Evolutionary conservation across 768 basidiomycete genomes (phyloP).

Genomic region (Naganishia onofrii): DNA sequence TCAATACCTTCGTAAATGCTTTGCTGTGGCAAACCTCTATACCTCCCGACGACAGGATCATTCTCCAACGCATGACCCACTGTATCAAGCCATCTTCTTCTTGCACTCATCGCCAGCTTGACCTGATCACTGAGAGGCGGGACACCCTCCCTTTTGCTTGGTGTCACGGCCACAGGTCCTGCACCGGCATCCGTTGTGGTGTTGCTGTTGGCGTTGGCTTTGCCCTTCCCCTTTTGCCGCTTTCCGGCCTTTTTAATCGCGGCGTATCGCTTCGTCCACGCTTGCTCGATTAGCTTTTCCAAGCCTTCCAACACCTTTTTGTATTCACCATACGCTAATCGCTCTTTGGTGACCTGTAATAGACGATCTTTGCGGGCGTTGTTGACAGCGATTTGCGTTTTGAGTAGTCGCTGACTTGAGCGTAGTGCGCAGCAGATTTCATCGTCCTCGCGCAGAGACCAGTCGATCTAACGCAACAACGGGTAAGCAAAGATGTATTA

Average conservation of each 20-base stretch:
- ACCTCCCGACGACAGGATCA: constrained; percentile 66
- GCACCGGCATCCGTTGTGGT: constrained; percentile 38
- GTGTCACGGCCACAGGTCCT: constrained; percentile 43
- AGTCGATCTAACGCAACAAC: constrained; percentile 46
- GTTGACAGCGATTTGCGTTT: constrained; percentile 73
- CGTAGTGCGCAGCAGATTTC: constrained; percentile 87
- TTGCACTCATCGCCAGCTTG: constrained; percentile 64
- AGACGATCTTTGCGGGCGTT: constrained; percentile 76
- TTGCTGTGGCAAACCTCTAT: constrained; percentile 72
- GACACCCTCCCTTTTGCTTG: constrained; percentile 36
- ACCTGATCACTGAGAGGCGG: constrained; percentile 43
- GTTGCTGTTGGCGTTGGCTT: constrained; percentile 55
- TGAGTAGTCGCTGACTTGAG: constrained; percentile 77
- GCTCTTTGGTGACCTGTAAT: constrained; percentile 71
- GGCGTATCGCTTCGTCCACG: constrained; percentile 66
- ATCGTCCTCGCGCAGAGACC: constrained; percentile 65
- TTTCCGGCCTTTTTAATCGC: constrained; percentile 57
- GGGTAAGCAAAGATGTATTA: background rate
- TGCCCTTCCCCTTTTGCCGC: constrained; percentile 66
- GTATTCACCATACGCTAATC: constrained; percentile 89
- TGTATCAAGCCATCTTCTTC: constrained; percentile 72
- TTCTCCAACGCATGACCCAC: constrained; percentile 73
- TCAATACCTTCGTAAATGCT: constrained; percentile 71
- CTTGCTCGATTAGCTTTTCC: constrained; percentile 73
- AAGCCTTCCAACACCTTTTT: constrained; percentile 76